These are phyloP conservation scores for Sphaerostilbella broomeana DNA, from an alignment of 2,329 filamentous ascomycete genomes.

Conservation along the genomic window DNA sequence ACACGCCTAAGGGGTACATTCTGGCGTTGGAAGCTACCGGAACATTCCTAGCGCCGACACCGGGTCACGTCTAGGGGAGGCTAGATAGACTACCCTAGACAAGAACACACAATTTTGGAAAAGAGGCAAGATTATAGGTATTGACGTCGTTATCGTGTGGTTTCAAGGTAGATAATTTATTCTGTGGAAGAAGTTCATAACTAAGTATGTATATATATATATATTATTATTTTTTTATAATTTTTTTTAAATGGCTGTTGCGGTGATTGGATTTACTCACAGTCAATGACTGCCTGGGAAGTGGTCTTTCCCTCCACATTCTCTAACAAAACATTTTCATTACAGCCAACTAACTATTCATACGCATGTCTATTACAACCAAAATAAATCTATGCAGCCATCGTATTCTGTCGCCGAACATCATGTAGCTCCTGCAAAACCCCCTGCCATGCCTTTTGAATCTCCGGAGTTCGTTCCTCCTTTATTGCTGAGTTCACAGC, in stretches of 20 bases:
- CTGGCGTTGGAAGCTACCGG: slow-evolving; percentile 7
- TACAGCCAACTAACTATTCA: neutral
- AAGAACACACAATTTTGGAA: too few species aligned
- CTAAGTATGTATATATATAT: neutral
- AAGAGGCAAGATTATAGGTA: too few species aligned
- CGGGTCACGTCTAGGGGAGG: too few species aligned
- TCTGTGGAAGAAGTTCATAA: too few species aligned
- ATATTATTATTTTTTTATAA: neutral
- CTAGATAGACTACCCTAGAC: neutral
- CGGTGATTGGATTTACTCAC: too few species aligned
- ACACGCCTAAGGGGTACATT: slow-evolving; percentile 2
- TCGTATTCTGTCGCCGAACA: slow-evolving; percentile 1
- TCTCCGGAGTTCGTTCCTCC: slow-evolving; percentile 39
- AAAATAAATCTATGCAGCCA: too few species aligned
- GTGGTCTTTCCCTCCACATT: too few species aligned
- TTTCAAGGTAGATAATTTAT: too few species aligned
- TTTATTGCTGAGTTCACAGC: slow-evolving; percentile 30
- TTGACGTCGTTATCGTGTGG: too few species aligned
- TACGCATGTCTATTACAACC: too few species aligned
- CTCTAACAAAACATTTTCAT: too few species aligned
- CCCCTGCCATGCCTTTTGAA: slow-evolving; percentile 37
- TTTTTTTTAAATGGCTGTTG: neutral
- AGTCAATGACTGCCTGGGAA: too few species aligned
- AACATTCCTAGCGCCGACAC: slow-evolving; percentile 5
- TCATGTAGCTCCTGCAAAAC: slow-evolving; percentile 26